Conservation (phyloP, 257 asterid species). For the Nicotiana tabacum region DNA sequence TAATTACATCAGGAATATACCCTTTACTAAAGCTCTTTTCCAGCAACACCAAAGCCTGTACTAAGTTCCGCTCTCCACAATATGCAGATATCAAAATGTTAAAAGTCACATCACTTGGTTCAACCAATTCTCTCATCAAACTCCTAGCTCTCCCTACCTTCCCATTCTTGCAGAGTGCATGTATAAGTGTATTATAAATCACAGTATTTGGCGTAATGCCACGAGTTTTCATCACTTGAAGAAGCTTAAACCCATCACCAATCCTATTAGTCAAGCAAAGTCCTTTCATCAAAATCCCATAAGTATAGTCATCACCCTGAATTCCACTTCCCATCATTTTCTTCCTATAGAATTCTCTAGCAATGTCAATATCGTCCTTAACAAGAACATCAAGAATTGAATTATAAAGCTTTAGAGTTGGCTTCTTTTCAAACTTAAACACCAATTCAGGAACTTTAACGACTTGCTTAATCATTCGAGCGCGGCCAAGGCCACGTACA, state of each 20-base stretch:
- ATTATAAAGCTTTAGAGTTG: constrained; percentile 72
- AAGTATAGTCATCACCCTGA: constrained; percentile 77
- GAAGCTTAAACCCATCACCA: constrained; percentile 79
- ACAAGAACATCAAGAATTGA: constrained; percentile 86
- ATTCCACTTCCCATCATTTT: constrained; percentile 70
- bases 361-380: constrained; percentile 82
- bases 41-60: constrained; percentile 75
- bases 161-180: constrained; percentile 78
- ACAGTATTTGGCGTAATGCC: constrained; percentile 45
- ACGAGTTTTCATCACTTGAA: constrained; percentile 61
- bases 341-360: constrained; percentile 74
- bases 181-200: constrained; percentile 68
- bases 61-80: constrained; percentile 56
- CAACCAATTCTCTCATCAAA: constrained; percentile 61
- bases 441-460: constrained; percentile 55
- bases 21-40: constrained; percentile 65
- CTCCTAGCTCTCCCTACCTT: constrained; percentile 86
- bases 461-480: constrained; percentile 55
- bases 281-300: constrained; percentile 89
- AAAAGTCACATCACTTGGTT: constrained; percentile 62
- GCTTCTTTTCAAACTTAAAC: constrained; percentile 47
- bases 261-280: constrained; percentile 85
- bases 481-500: constrained; percentile 75
- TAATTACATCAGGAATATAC: constrained; percentile 57
- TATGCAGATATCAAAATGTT: constrained; percentile 74